Percentiles rank a stretch among this genome's conserved stretches.
These are phyloP conservation scores for Carex sylvatica DNA, from an alignment of 202 grass and related monocot species.

Conservation along the genomic window DNA sequence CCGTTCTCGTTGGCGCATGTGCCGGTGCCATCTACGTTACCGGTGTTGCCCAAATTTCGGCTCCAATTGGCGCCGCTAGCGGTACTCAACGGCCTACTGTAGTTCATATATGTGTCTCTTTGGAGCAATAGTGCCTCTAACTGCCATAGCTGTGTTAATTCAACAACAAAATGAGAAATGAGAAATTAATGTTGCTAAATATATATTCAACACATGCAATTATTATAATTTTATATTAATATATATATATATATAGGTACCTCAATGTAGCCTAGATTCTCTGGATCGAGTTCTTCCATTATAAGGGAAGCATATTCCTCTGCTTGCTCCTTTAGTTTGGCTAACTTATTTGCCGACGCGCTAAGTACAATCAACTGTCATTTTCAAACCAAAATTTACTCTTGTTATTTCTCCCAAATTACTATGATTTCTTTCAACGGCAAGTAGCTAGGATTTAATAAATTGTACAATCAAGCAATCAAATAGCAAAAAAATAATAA, in stretches of 20 bases:
- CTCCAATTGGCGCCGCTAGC: slow-evolving; percentile 88
- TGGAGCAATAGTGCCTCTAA: slow-evolving; percentile 90
- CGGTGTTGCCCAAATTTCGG: slow-evolving; percentile 63
- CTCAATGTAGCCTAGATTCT: slow-evolving; percentile 98
- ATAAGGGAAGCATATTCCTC: slow-evolving; percentile 95
- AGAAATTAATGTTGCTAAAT: neutral
- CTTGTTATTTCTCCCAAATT: neutral
- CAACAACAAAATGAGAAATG: neutral
- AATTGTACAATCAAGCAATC: neutral
- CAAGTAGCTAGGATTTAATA: neutral
- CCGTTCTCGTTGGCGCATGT: neutral
- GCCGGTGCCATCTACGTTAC: neutral
- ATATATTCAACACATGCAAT: neutral
- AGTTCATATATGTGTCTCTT: slow-evolving; percentile 98
- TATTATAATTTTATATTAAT: neutral
- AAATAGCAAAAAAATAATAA: neutral
- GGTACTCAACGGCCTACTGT: slow-evolving; percentile 89
- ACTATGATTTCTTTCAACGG: neutral
- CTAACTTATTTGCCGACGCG: slow-evolving; percentile 93
- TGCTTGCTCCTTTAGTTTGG: slow-evolving; percentile 92
- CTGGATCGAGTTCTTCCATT: slow-evolving; percentile 98
- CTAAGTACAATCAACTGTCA: slow-evolving; percentile 88
- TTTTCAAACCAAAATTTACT: neutral
- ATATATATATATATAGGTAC: slow-evolving; percentile 14
- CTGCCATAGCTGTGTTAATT: slow-evolving; percentile 75